Conservation (phyloP, 139 green algal genomes). For the Deuterostichococcus epilithicus region DNA sequence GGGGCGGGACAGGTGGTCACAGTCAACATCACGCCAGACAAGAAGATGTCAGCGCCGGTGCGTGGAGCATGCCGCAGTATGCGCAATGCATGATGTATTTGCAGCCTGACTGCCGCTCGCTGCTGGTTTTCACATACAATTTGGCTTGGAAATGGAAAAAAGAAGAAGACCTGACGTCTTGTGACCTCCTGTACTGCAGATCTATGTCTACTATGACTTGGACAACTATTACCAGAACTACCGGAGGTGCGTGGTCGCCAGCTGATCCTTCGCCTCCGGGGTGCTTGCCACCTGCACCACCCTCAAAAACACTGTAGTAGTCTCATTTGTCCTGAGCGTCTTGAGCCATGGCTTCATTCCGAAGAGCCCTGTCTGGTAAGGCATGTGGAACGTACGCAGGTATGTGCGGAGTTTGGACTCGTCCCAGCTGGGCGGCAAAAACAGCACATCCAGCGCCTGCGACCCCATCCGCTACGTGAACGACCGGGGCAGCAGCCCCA, state of each 20-base stretch:
- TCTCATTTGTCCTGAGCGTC: too few relatives aligned
- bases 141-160: too few relatives aligned
- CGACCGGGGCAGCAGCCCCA: constrained; percentile 12
- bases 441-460: constrained; percentile 35
- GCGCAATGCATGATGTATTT: not conserved
- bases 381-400: too few relatives aligned
- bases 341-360: too few relatives aligned
- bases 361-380: too few relatives aligned
- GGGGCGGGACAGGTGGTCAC: constrained; percentile 11
- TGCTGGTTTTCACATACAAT: too few relatives aligned
- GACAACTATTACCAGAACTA: constrained; percentile 92
- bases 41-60: constrained; percentile 45
- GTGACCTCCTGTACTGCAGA: constrained; percentile 19
- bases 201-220: constrained; percentile 94
- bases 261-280: too few relatives aligned
- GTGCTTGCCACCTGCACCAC: too few relatives aligned
- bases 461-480: constrained; percentile 41
- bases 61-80: not conserved
- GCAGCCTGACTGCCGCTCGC: not conserved
- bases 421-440: constrained; percentile 60
- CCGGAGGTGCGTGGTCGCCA: constrained; percentile 55
- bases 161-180: not conserved
- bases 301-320: too few relatives aligned
- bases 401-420: constrained; percentile 79
- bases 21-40: constrained; percentile 18